Conservation (phyloP, 257 asterid genomes). For the Penstemon barbatus region DNA sequence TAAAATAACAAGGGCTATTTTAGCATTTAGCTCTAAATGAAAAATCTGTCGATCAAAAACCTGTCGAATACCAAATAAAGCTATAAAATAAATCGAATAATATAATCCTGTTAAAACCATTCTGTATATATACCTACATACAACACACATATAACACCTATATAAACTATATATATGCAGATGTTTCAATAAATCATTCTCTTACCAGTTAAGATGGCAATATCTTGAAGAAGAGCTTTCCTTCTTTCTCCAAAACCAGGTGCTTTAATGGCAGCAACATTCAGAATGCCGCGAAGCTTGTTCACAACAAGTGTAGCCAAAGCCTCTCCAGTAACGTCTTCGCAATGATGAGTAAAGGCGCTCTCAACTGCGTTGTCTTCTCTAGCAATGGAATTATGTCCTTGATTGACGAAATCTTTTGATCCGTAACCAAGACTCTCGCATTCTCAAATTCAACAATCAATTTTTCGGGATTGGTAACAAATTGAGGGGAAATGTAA, state of each 20-base stretch:
- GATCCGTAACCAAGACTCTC: constrained; percentile 77
- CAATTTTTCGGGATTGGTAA: constrained; percentile 85
- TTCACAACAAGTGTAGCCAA: constrained; percentile 95
- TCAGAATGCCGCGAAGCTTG: constrained; percentile 87
- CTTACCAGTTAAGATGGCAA: constrained; percentile 88
- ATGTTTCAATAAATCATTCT: no score
- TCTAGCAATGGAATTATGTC: constrained; percentile 87
- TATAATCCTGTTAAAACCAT: no score
- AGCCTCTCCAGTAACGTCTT: constrained; percentile 96
- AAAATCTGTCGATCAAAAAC: not conserved
- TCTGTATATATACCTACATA: no score
- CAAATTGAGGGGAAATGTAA: constrained; percentile 91
- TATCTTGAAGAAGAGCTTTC: no score
- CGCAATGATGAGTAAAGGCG: constrained; percentile 92
- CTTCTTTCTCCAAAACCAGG: no score
- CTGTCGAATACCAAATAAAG: no score
- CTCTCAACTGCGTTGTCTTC: constrained; percentile 81
- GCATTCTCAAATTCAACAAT: constrained; percentile 85
- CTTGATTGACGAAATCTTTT: constrained; percentile 84
- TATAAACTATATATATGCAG: no score
- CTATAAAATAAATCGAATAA: no score
- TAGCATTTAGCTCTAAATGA: not conserved
- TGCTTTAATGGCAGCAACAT: constrained; percentile 98
- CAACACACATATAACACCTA: no score
- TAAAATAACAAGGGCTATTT: no score